A percentile compares a stretch with the other conserved stretches of the same genome.
Evolutionary conservation across 768 basidiomycete genomes (phyloP).

Genomic region (Leucogyrophana mollusca): DNA sequence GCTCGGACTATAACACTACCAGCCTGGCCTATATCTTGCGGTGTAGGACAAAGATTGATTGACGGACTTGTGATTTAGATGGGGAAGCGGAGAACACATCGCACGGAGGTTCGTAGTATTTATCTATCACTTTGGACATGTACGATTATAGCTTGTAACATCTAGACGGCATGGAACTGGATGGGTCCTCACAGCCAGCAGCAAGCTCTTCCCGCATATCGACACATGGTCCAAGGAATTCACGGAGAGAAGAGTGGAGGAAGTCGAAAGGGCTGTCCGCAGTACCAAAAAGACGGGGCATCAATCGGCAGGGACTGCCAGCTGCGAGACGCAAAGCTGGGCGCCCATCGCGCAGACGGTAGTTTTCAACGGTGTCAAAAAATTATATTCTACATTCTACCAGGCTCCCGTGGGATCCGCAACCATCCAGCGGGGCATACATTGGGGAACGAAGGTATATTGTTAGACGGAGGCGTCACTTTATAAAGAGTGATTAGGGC

Average conservation of each 20-base stretch:
- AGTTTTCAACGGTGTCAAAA: too few species aligned
- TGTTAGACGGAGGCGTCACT: too few species aligned
- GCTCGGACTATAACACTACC: too few species aligned
- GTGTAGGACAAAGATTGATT: too few species aligned
- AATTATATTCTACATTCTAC: too few species aligned
- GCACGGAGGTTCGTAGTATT: too few species aligned
- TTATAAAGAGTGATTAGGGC: too few species aligned
- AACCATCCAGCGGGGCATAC: neutral
- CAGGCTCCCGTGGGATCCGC: too few species aligned
- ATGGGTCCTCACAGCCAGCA: constrained; percentile 30
- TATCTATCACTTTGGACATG: neutral
- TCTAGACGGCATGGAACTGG: constrained; percentile 55
- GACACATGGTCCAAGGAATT: constrained; percentile 78
- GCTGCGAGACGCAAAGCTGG: constrained; percentile 67
- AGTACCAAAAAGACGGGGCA: constrained; percentile 46
- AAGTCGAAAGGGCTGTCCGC: constrained; percentile 70
- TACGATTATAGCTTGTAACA: constrained; percentile 3
- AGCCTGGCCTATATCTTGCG: too few species aligned
- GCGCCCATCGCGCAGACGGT: constrained; percentile 69
- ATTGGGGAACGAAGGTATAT: too few species aligned
- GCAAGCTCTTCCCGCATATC: constrained; percentile 49
- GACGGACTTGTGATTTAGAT: too few species aligned
- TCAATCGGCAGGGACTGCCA: constrained; percentile 67
- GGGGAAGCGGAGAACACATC: too few species aligned
- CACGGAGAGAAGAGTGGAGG: constrained; percentile 82